These are phyloP conservation scores for Colletotrichum viniferum DNA, from an alignment of 2,329 filamentous ascomycete genomes.

Conservation along the genomic window DNA sequence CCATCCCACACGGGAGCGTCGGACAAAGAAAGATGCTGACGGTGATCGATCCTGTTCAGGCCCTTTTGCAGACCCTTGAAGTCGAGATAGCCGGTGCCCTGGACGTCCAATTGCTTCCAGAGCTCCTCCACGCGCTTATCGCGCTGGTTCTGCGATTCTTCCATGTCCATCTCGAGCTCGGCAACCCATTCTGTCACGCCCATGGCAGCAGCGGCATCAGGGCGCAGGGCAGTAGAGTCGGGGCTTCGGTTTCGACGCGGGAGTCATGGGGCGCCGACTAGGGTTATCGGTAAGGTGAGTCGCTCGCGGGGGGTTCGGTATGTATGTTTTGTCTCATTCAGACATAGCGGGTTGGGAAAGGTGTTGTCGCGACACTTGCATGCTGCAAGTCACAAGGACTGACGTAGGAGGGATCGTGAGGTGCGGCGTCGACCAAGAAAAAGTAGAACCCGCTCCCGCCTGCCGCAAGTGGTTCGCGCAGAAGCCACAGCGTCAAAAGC, in stretches of 20 bases:
- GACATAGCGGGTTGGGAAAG: conserved; percentile 9
- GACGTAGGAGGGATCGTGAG: conserved; percentile 21
- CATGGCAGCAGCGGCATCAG: conserved; percentile 36
- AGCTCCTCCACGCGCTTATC: conserved; percentile 83
- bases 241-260: conserved; percentile 33
- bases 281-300: not conserved
- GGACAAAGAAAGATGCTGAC: conserved; percentile 50
- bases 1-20: not conserved
- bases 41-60: conserved; percentile 87
- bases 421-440: conserved; percentile 19
- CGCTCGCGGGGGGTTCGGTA: not conserved
- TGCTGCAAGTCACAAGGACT: conserved; percentile 19
- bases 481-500: conserved; percentile 22
- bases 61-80: conserved; percentile 84
- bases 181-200: conserved; percentile 54
- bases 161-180: conserved; percentile 67
- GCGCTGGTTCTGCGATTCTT: conserved; percentile 77
- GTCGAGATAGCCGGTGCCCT: conserved; percentile 80
- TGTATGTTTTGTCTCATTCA: not conserved
- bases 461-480: conserved; percentile 20
- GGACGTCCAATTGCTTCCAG: conserved; percentile 82
- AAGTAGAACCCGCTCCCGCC: conserved; percentile 15
- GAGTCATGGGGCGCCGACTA: conserved; percentile 21
- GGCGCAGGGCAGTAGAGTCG: conserved; percentile 22
- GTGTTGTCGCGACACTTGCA: conserved; percentile 20